Base-by-base conservation (phyloP, 2,329 filamentous ascomycete genomes). In the Claviceps sp. region DNA sequence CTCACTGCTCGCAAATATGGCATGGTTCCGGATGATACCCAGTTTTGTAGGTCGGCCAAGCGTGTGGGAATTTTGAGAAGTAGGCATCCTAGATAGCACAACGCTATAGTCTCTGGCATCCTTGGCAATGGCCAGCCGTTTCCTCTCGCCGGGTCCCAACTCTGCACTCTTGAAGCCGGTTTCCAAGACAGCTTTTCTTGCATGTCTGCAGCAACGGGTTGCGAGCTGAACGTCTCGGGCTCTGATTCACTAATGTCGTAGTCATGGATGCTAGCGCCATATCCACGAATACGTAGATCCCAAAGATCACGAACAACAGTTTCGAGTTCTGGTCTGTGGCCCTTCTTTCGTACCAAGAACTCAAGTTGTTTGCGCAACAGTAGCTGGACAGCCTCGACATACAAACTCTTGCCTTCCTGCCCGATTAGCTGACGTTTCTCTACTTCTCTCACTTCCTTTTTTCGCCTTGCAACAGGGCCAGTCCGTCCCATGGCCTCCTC, bases 281-380 rank as follows among this genome's bases (percentile, higher is more conserved):
- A 69, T 20, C 68, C 69, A 40, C 76, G 69, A 2, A 75, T 71
- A 5, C 88, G 79, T 49, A 96, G 70, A 50, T 84, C 76, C 91
- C 93, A 98, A 14, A 98, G 76, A 63, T 95, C 89, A 54, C 82
- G 80, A 5, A 94, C 81, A 9, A 95, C 74, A 7, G 72, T 82
- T 72, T 95, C 89, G 13, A 96, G 73, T 59, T 95, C 85, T 4
- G 72, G 66, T 1, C 84, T 82, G 47, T 93, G 75, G 0, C 78
- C 77, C 63, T 82, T 82, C 5, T 75, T 71, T 22, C 78, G 70
- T 14, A 95, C 72, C 34, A 97, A 72, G 74, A 84, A 90, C 61
- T 79, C 69, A 16, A 88, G 70, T 70, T 97, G 91, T 62, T 85
- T 87, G 64, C 89, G 82, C 30, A 98, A 71, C 47, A 97, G 77